Conservation (phyloP, 129 eudicot genomes). For the Ambrosia trifida region DNA sequence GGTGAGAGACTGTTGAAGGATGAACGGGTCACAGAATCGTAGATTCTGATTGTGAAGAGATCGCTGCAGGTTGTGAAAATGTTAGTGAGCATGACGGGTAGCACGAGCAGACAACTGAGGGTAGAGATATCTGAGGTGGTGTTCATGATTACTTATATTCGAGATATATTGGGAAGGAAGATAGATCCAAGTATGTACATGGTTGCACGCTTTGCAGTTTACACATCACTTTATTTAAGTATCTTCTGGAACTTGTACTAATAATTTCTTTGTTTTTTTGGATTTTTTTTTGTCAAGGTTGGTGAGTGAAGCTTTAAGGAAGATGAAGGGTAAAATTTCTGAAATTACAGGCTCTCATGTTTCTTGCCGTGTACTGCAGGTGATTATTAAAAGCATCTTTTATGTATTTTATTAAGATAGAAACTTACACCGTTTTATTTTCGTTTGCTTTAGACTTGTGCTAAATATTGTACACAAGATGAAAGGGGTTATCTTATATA, state of each 20-base stretch:
- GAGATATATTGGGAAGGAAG: constrained; percentile 75
- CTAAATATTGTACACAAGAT: constrained; percentile 74
- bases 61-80: constrained; percentile 81
- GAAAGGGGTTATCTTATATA: constrained; percentile 70
- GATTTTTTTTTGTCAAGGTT: constrained; percentile 40
- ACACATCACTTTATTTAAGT: background rate
- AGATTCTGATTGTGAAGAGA: constrained; percentile 62
- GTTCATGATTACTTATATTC: constrained; percentile 70
- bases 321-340: constrained; percentile 81
- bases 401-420: background rate
- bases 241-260: background rate
- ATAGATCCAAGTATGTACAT: constrained; percentile 69
- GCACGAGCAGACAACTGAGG: constrained; percentile 78
- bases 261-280: background rate
- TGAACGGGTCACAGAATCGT: constrained; percentile 50
- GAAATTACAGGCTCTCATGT: constrained; percentile 97
- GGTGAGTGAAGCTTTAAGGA: constrained; percentile 71
- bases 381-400: constrained; percentile 18
- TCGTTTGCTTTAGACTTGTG: constrained; percentile 65
- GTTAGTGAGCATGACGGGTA: constrained; percentile 75
- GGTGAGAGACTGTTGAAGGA: constrained; percentile 59
- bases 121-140: constrained; percentile 81
- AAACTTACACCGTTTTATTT: constrained; percentile 23
- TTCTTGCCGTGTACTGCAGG: constrained; percentile 96
- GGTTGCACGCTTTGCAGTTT: background rate